Evolutionary conservation across 2,329 filamentous ascomycete species (phyloP).

Genomic region (Colletotrichum sp.): DNA sequence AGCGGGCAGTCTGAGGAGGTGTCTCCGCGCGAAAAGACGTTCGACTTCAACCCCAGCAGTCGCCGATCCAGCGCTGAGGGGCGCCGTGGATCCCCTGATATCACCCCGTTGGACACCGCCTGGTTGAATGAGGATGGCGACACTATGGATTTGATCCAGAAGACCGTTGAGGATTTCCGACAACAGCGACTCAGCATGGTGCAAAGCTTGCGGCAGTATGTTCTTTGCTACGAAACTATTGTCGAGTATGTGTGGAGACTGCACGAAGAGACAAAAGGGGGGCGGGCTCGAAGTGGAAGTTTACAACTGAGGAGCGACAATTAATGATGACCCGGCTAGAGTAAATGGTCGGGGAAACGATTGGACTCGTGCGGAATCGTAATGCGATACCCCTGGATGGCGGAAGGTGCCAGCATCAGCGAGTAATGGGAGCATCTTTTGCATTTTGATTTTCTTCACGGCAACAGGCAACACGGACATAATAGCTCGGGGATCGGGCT

Average conservation of each 20-base stretch:
- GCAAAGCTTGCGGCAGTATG: conserved; percentile 90
- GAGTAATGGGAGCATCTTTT: conserved; percentile 7
- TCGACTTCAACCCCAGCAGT: conserved; percentile 20
- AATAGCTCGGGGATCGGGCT: not conserved
- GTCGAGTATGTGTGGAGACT: conserved; percentile 78
- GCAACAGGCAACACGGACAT: conserved; percentile 9
- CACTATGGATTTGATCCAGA: conserved; percentile 79
- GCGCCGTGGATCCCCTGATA: conserved; percentile 13
- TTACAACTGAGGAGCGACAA: conserved; percentile 16
- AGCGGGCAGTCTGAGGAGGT: conserved; percentile 30
- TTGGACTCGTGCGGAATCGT: conserved; percentile 5
- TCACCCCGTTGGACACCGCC: conserved; percentile 47
- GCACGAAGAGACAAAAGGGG: conserved; percentile 39
- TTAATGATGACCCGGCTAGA: not conserved
- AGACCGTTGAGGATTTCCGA: conserved; percentile 90
- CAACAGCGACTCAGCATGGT: conserved; percentile 94
- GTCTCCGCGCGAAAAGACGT: conserved; percentile 31
- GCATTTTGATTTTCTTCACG: conserved; percentile 4
- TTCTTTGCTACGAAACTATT: conserved; percentile 95
- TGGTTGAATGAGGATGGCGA: conserved; percentile 78
- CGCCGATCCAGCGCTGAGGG: conserved; percentile 9
- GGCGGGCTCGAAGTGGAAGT: conserved; percentile 26
- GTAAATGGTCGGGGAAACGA: not conserved
- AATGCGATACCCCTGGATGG: conserved; percentile 15
- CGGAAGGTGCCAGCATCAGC: conserved; percentile 15